Conservation (phyloP, 106 monocot genomes). For the Amphibolis antarctica region DNA sequence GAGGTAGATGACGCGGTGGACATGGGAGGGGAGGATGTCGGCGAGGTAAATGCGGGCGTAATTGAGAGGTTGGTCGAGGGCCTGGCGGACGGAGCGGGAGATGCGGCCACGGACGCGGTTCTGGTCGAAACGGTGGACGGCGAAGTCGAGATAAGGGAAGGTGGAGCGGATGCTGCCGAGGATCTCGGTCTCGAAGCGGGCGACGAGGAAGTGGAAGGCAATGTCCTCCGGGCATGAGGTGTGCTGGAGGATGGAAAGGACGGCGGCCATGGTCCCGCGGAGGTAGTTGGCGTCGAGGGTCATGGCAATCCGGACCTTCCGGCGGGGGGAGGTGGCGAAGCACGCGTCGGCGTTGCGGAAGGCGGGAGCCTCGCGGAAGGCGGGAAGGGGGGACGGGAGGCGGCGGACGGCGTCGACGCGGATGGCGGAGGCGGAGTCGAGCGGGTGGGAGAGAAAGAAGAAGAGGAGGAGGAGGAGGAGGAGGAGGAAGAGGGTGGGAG, state of each 20-base stretch:
- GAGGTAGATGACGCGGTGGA: slow-evolving; percentile 60
- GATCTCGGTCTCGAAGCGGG: not conserved
- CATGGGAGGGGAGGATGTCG: slow-evolving; percentile 46
- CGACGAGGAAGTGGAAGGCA: slow-evolving; percentile 15
- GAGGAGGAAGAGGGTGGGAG: slow-evolving; percentile 1
- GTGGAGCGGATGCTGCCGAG: slow-evolving; percentile 7
- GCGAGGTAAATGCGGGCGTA: slow-evolving; percentile 78
- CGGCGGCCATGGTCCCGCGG: slow-evolving; percentile 59
- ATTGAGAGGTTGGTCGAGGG: slow-evolving; percentile 78
- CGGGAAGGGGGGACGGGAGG: slow-evolving; percentile 1
- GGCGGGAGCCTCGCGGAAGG: slow-evolving; percentile 45
- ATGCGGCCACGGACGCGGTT: slow-evolving; percentile 47
- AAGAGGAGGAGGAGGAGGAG: slow-evolving; percentile 5
- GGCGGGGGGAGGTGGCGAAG: not conserved
- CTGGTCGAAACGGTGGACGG: slow-evolving; percentile 46
- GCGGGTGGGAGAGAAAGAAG: not conserved
- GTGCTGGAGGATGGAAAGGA: slow-evolving; percentile 19
- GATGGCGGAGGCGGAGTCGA: slow-evolving; percentile 4
- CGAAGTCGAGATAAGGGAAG: slow-evolving; percentile 60
- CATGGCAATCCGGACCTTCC: slow-evolving; percentile 58
- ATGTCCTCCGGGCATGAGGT: slow-evolving; percentile 12
- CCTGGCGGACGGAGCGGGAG: slow-evolving; percentile 63
- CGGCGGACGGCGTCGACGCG: slow-evolving; percentile 8
- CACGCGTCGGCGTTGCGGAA: slow-evolving; percentile 66
- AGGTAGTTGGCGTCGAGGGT: slow-evolving; percentile 87